Percentiles rank a stretch among this genome's conserved stretches.
Evolutionary conservation across 768 basidiomycete genomes (phyloP).

Genomic region (Hebeloma cylindrosporum): DNA sequence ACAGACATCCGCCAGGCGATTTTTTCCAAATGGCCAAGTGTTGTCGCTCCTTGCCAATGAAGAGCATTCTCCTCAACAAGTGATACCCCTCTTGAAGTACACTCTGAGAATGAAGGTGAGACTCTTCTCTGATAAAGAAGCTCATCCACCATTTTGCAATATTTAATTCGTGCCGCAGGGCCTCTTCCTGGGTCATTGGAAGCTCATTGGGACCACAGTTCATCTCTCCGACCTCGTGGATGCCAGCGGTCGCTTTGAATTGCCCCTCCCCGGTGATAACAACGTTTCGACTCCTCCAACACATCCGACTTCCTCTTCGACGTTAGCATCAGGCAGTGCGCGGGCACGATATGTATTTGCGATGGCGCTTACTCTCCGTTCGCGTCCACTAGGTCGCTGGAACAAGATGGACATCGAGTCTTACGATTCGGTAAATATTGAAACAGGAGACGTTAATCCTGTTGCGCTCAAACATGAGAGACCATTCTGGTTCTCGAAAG

Average conservation of each 20-base stretch:
- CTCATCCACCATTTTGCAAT: not conserved
- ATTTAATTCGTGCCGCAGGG: constrained; percentile 45
- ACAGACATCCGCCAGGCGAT: constrained; percentile 53
- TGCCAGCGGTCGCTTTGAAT: constrained; percentile 40
- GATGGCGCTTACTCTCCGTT: constrained; percentile 70
- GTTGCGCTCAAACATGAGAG: constrained; percentile 80
- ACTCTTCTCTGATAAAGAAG: not conserved
- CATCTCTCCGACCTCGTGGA: constrained; percentile 66
- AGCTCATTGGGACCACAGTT: constrained; percentile 59
- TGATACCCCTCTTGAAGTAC: constrained; percentile 77
- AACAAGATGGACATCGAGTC: constrained; percentile 73
- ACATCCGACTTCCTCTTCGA: constrained; percentile 8
- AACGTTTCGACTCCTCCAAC: constrained; percentile 10
- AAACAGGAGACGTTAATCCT: constrained; percentile 68
- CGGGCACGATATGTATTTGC: constrained; percentile 62
- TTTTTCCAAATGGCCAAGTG: constrained; percentile 84
- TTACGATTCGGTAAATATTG: constrained; percentile 77
- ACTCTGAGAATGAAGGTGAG: constrained; percentile 74
- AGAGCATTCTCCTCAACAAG: constrained; percentile 62
- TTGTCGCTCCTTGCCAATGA: constrained; percentile 85
- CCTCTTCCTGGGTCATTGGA: constrained; percentile 71
- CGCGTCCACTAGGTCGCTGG: constrained; percentile 82
- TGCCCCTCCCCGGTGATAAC: constrained; percentile 17
- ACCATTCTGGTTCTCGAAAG: constrained; percentile 94
- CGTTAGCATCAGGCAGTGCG: constrained; percentile 8